Base-by-base conservation (phyloP, 2,329 filamentous ascomycete species). In the Colletotrichum musae region DNA sequence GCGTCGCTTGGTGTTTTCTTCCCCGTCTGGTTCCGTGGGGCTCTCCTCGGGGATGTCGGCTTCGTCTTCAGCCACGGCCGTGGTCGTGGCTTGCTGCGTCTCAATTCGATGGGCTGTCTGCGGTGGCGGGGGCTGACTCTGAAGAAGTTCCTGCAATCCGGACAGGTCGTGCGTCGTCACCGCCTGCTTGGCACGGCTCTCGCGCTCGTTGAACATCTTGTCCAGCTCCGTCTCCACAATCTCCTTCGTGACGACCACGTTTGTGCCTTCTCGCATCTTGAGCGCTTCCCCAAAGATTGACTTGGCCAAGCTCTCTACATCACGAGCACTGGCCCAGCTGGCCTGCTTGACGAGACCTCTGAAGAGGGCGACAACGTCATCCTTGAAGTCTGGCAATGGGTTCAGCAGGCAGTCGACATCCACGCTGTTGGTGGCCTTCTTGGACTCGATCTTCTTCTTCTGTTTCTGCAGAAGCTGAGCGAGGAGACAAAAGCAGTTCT, bases 291-390 rank as follows among this genome's bases (percentile, higher is more conserved):
- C 76, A 71, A 89, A 88, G 1, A 91, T 84, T 1, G 59, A 73
- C 65, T 86, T 88, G 0, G 80, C 82, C 0, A 93, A 51, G 0
- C 84, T 86, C 13, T 87, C 79, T 1, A 93, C 84, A 54, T 93
- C 91, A 4, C 91, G 83, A 0, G 86, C 90, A 70, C 88, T 93
- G 0, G 86, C 91, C 88, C 91, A 93, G 6, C 83, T 83, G 0
- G 83, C 75, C 3, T 87, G 79, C 0, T 63, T 50, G 0, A 83
- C 75, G 0, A 92, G 76, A 0, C 59, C 47, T 0, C 74, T 58
- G 43, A 92, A 86, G 0, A 77, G 73, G 43, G 61, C 6, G 2
- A 73, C 39, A 48, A 82, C 77, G 1, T 75, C 28, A 2, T 68
- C 21, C 12, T 76, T 28, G 58, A 76, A 77, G 1, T 5, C 10